These are phyloP conservation scores for Silene latifolia DNA, from an alignment of 148 eudicot genomes.

Conservation along the genomic window DNA sequence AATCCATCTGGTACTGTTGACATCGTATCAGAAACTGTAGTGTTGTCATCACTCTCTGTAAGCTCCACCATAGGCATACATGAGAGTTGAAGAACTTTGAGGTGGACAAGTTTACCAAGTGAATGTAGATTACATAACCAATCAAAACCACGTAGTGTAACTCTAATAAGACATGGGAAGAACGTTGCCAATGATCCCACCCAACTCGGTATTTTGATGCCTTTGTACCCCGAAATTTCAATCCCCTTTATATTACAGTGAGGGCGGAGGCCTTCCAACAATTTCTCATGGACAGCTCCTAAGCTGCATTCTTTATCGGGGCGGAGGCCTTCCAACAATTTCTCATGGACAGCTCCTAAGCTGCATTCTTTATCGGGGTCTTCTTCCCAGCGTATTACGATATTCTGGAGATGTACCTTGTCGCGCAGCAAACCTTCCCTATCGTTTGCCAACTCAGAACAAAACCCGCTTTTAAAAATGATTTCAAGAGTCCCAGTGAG, in stretches of 20 bases:
- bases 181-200: neutral
- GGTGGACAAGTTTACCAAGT: conserved; percentile 10
- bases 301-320: neutral
- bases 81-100: conserved; percentile 1
- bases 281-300: neutral
- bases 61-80: conserved; percentile 5
- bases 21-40: neutral
- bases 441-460: neutral
- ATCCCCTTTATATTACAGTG: conserved; percentile 7
- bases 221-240: neutral
- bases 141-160: neutral
- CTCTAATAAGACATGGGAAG: conserved; percentile 6
- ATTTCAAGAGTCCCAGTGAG: neutral
- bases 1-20: neutral
- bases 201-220: conserved; percentile 2
- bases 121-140: neutral
- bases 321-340: neutral
- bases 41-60: neutral
- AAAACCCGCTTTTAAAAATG: neutral
- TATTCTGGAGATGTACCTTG: neutral
- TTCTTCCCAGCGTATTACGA: neutral
- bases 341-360: neutral
- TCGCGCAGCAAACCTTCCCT: neutral
- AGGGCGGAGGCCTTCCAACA: conserved; percentile 12
- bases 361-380: neutral